A percentile compares a stretch with the other conserved stretches of the same genome.
These are phyloP conservation scores for Pelomyxa schiedti DNA, from an alignment of 78 protist species.

Conservation along the genomic window DNA sequence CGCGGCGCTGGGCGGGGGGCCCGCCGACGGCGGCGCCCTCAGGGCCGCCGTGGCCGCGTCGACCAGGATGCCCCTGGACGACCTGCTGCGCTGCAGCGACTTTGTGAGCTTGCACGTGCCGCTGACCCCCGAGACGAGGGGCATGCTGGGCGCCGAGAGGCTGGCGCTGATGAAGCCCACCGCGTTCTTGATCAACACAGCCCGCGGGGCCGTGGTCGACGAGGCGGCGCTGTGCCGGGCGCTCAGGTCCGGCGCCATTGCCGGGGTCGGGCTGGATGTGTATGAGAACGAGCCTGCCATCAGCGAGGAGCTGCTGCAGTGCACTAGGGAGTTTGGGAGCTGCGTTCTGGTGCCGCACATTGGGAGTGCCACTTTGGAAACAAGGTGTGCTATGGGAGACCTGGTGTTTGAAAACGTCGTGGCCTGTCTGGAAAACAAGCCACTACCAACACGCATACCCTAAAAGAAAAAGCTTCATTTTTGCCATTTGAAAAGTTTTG, in stretches of 20 bases:
- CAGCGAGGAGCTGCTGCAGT: neutral
- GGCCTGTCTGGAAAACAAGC: neutral
- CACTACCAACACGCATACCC: too few relatives aligned
- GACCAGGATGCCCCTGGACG: neutral
- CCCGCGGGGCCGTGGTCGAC: constrained; percentile 26
- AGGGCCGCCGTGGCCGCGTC: neutral
- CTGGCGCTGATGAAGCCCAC: constrained; percentile 14
- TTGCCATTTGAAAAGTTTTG: too few relatives aligned
- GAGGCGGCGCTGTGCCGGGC: constrained; percentile 21
- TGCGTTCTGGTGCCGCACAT: neutral
- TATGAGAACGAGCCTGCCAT: constrained; percentile 23
- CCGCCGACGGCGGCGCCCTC: neutral
- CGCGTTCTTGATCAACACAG: constrained; percentile 22
- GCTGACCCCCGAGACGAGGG: constrained; percentile 4
- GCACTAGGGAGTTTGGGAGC: neutral
- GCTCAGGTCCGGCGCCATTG: constrained; percentile 1
- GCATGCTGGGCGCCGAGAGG: neutral
- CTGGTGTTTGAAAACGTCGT: neutral
- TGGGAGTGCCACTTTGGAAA: neutral
- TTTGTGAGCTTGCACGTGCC: constrained; percentile 6
- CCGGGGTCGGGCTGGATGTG: constrained; percentile 40
- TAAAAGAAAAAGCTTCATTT: too few relatives aligned
- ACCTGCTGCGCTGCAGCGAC: constrained; percentile 8
- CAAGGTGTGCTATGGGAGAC: neutral
- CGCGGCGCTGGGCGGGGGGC: too few relatives aligned